Evolutionary conservation across 1,284 basidiomycete species (phyloP).

Genomic region (Singerocomus inundabilis): DNA sequence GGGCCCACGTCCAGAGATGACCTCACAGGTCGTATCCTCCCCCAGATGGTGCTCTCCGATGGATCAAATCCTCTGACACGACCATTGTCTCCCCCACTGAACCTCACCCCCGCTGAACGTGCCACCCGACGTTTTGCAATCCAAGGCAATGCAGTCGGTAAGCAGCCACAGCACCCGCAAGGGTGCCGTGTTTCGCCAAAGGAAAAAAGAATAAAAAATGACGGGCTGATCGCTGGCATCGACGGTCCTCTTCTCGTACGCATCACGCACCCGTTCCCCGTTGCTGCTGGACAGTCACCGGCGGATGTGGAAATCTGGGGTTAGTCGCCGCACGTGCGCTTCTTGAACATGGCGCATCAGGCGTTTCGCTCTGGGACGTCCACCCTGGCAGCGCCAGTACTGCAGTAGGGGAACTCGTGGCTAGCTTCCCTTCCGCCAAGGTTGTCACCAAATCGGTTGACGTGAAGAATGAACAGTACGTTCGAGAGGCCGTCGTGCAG

Average conservation of each 20-base stretch:
- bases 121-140: slow-evolving; percentile 37
- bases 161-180: slow-evolving; percentile 2
- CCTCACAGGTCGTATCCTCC: slow-evolving; percentile 22
- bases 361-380: slow-evolving; percentile 41
- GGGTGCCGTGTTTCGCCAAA: background rate
- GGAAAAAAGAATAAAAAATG: background rate
- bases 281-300: slow-evolving; percentile 36
- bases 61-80: slow-evolving; percentile 38
- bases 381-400: slow-evolving; percentile 17
- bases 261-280: background rate
- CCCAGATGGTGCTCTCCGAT: slow-evolving; percentile 36
- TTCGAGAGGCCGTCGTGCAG: slow-evolving; percentile 32
- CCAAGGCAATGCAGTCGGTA: slow-evolving; percentile 42
- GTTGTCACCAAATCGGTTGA: slow-evolving; percentile 38
- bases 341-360: slow-evolving; percentile 42
- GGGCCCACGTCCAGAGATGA: slow-evolving; percentile 18
- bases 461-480: slow-evolving; percentile 34
- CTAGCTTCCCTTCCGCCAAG: slow-evolving; percentile 36
- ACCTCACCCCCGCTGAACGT: slow-evolving; percentile 27
- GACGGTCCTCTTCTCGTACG: background rate
- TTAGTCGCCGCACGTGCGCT: slow-evolving; percentile 37
- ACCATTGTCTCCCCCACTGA: slow-evolving; percentile 20
- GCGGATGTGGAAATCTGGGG: slow-evolving; percentile 41
- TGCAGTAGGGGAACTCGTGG: slow-evolving; percentile 28
- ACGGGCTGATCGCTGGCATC: background rate